phyloP scores from a whole-genome alignment of 768 basidiomycete genomes.

The Boletus huronensis region DNA sequence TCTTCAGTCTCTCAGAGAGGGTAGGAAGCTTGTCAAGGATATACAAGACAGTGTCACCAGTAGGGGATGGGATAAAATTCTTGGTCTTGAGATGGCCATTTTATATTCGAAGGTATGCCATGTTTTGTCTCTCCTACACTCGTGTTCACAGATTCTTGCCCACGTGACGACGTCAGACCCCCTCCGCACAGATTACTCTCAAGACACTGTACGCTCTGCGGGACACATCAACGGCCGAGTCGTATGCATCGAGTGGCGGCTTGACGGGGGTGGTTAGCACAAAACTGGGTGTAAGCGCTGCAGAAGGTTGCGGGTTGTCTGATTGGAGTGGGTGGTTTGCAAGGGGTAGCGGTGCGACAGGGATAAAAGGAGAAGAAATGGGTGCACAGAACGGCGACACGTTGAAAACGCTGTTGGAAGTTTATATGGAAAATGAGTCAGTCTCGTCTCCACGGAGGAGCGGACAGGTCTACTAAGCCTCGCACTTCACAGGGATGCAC shows the following conservation, averaged over 20 bases:
- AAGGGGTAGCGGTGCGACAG: constrained; percentile 50
- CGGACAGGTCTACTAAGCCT: neutral
- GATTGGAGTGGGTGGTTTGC: constrained; percentile 30
- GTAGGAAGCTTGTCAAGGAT: constrained; percentile 12
- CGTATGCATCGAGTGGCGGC: constrained; percentile 81
- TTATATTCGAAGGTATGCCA: constrained; percentile 67
- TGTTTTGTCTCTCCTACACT: neutral
- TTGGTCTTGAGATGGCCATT: constrained; percentile 74
- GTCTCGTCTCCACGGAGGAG: constrained; percentile 25
- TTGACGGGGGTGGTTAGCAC: constrained; percentile 57
- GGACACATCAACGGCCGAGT: constrained; percentile 77
- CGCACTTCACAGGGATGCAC: constrained; percentile 42
- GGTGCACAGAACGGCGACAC: constrained; percentile 51
- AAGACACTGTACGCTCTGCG: constrained; percentile 61
- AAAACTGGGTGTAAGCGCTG: constrained; percentile 44
- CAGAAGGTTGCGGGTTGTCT: constrained; percentile 52
- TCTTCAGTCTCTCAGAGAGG: constrained; percentile 46
- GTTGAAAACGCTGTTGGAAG: constrained; percentile 68
- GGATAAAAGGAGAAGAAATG: constrained; percentile 36
- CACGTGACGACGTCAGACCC: constrained; percentile 1
- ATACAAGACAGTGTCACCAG: constrained; percentile 19
- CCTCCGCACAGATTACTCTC: constrained; percentile 45
- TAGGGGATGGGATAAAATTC: constrained; percentile 41
- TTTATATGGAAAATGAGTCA: constrained; percentile 78
- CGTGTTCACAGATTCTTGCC: neutral